These are phyloP conservation scores for Emmonsiellopsis sp. DNA, from an alignment of 2,329 filamentous ascomycete genomes.

Conservation along the genomic window DNA sequence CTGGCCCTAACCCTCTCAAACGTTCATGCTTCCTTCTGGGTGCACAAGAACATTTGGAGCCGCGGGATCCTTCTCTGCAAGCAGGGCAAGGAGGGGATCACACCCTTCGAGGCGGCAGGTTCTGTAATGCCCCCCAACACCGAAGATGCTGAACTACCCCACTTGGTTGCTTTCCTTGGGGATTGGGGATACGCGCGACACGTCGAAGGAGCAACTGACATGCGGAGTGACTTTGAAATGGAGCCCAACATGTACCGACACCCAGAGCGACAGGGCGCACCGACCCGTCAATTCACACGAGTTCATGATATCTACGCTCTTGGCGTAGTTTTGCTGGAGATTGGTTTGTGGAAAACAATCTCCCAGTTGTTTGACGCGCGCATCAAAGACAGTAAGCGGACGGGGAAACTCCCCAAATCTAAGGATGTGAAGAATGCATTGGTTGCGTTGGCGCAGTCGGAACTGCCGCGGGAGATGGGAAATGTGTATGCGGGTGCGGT, in stretches of 20 bases:
- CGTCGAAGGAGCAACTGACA: slow-evolving; percentile 16
- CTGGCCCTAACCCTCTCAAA: slow-evolving; percentile 18
- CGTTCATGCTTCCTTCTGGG: slow-evolving; percentile 19
- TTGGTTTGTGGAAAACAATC: slow-evolving; percentile 24
- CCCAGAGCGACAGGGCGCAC: slow-evolving; percentile 21
- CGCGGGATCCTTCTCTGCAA: slow-evolving; percentile 19
- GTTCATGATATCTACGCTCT: slow-evolving; percentile 30
- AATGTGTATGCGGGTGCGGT: slow-evolving; percentile 16
- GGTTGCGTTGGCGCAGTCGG: slow-evolving; percentile 12
- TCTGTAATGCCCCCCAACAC: background rate
- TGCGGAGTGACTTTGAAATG: slow-evolving; percentile 17
- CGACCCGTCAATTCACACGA: slow-evolving; percentile 19
- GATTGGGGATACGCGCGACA: slow-evolving; percentile 21
- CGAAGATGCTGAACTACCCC: background rate
- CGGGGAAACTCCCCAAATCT: slow-evolving; percentile 13
- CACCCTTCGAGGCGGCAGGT: background rate
- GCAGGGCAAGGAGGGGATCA: slow-evolving; percentile 3
- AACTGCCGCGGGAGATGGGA: slow-evolving; percentile 19
- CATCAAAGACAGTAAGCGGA: slow-evolving; percentile 16
- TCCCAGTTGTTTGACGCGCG: slow-evolving; percentile 18
- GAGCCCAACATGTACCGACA: slow-evolving; percentile 24
- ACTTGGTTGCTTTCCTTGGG: slow-evolving; percentile 15
- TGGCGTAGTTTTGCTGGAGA: slow-evolving; percentile 31
- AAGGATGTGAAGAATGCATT: slow-evolving; percentile 15
- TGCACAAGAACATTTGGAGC: slow-evolving; percentile 24